These are phyloP conservation scores for Epichloe sp. DNA, from an alignment of 2,329 filamentous ascomycete genomes.

Conservation along the genomic window DNA sequence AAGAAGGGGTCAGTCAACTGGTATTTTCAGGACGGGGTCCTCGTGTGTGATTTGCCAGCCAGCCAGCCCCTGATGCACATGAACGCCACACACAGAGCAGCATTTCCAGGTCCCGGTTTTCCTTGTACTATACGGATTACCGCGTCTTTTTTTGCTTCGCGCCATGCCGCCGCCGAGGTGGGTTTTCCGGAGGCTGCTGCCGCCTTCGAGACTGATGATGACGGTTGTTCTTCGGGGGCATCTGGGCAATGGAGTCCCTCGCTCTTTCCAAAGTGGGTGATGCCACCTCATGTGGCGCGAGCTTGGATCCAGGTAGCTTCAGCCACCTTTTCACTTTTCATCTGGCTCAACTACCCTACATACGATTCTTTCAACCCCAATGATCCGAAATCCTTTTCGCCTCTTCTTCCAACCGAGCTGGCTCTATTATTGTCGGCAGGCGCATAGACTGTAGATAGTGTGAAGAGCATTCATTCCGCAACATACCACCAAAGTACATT, in stretches of 20 bases:
- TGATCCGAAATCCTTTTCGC: neutral
- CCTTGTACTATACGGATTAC: neutral
- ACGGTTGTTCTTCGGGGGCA: too few species aligned
- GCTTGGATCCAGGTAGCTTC: slow-evolving; percentile 9
- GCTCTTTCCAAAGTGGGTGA: neutral
- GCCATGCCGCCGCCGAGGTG: neutral
- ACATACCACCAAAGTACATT: neutral
- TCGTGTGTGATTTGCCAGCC: neutral
- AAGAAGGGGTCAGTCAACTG: neutral
- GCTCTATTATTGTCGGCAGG: neutral
- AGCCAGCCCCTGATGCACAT: neutral
- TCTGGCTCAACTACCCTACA: neutral
- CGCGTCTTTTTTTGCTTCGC: neutral
- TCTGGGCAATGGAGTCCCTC: too few species aligned
- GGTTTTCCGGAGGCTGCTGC: neutral
- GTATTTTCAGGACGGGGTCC: neutral
- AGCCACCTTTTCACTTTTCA: slow-evolving; percentile 8
- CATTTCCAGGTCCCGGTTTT: too few species aligned
- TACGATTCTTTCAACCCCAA: neutral
- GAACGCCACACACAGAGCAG: too few species aligned
- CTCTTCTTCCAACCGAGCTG: neutral
- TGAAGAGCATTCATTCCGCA: too few species aligned
- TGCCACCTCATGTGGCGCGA: slow-evolving; percentile 13
- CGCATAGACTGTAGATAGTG: too few species aligned
- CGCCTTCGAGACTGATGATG: neutral